phyloP scores from a whole-genome alignment of 768 basidiomycete genomes.

The Hericium alpestre region DNA sequence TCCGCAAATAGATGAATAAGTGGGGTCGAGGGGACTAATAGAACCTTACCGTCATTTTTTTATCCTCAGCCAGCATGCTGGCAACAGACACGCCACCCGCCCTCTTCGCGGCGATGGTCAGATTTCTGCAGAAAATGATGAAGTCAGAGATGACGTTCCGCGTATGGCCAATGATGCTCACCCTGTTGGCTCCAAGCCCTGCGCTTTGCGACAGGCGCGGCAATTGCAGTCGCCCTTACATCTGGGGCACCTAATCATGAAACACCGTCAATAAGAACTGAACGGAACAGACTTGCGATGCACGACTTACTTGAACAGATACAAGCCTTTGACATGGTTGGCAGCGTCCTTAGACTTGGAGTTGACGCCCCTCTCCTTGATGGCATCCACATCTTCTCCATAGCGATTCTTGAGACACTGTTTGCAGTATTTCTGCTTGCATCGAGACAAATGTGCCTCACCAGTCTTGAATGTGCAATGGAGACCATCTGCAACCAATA shows the following conservation, averaged over 20 bases:
- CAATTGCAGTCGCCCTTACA: constrained; percentile 65
- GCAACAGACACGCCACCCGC: constrained; percentile 29
- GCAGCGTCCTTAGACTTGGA: constrained; percentile 12
- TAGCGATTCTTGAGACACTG: constrained; percentile 62
- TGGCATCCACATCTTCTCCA: constrained; percentile 35
- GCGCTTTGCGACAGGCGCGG: constrained; percentile 48
- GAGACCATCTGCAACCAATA: constrained; percentile 19
- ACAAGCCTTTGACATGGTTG: constrained; percentile 23
- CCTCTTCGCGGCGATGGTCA: constrained; percentile 26
- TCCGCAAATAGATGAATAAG: constrained; percentile 4
- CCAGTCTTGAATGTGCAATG: constrained; percentile 27
- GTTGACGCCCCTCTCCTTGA: constrained; percentile 19
- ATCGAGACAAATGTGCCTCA: constrained; percentile 26
- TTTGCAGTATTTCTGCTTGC: constrained; percentile 52
- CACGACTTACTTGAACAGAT: constrained; percentile 41
- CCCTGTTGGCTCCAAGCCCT: constrained; percentile 53
- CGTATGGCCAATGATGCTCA: constrained; percentile 21
- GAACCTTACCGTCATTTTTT: constrained; percentile 21
- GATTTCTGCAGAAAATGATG: constrained; percentile 22
- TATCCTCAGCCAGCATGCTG: constrained; percentile 25
- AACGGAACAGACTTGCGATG: background rate
- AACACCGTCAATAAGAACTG: background rate
- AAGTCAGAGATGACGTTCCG: background rate
- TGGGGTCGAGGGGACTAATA: background rate
- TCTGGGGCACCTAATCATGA: constrained; percentile 49